Evolutionary conservation across 371 early-diverging fungal species (phyloP).

Genomic region (Apophysomyces variabilis): DNA sequence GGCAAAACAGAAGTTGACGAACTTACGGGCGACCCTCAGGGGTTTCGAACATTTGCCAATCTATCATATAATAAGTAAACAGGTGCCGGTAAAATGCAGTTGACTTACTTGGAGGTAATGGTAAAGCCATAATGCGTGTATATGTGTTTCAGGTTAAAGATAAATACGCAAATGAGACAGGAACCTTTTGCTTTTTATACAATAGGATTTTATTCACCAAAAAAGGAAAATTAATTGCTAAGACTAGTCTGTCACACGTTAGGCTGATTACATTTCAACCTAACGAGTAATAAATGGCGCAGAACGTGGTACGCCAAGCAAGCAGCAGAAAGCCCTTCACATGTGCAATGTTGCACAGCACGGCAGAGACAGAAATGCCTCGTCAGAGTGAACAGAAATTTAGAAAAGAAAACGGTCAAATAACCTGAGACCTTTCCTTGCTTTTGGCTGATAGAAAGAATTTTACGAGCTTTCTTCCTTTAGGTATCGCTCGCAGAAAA

Average conservation of each 20-base stretch:
- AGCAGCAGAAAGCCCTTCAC: too few species aligned
- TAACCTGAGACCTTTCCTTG: too few species aligned
- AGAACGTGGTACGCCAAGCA: too few species aligned
- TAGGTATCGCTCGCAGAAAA: too few species aligned
- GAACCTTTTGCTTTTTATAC: not conserved
- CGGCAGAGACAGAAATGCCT: too few species aligned
- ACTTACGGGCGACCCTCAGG: slow-evolving; percentile 17
- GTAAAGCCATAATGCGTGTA: not conserved
- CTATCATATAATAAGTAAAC: not conserved
- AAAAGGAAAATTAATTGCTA: slow-evolving; percentile 1
- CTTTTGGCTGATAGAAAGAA: too few species aligned
- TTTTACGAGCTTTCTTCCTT: too few species aligned
- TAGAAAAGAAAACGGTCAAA: too few species aligned
- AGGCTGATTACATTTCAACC: not conserved
- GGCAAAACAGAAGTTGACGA: not conserved
- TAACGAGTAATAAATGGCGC: slow-evolving; percentile 8
- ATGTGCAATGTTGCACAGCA: too few species aligned
- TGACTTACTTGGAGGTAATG: slow-evolving; percentile 5
- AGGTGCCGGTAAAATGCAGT: not conserved
- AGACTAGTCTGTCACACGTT: not conserved
- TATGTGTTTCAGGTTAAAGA: not conserved
- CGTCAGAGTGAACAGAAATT: too few species aligned
- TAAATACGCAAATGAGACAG: not conserved
- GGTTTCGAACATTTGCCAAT: slow-evolving; percentile 6
- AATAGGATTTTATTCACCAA: not conserved